Conservation (phyloP, 805 yeast genomes). For the Pichia scutulata region DNA sequence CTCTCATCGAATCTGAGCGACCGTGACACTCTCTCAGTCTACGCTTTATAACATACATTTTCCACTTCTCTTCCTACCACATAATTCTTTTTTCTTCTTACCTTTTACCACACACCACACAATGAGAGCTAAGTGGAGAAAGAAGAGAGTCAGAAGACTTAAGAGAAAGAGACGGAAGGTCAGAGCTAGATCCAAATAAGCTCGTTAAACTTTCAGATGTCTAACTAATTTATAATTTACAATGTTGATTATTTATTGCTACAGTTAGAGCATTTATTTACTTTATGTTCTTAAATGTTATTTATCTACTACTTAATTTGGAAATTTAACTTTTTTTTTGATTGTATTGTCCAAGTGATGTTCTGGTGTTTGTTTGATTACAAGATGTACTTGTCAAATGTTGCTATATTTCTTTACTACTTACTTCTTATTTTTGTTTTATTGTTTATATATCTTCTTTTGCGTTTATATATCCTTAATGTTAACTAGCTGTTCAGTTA, state of each 20-base stretch:
- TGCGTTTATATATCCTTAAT: not conserved
- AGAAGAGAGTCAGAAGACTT: slow-evolving; percentile 99
- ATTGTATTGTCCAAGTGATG: not conserved
- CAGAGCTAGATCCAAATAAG: slow-evolving; percentile 99
- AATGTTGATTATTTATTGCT: not conserved
- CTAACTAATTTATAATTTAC: not conserved
- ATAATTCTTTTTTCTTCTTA: not conserved
- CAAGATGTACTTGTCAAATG: not conserved
- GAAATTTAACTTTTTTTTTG: not conserved
- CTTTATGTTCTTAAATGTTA: not conserved
- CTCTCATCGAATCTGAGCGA: not conserved
- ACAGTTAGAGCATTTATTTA: not conserved
- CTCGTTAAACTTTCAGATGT: slow-evolving; percentile 7
- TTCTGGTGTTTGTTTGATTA: not conserved
- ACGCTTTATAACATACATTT: not conserved
- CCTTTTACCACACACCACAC: slow-evolving; percentile 17
- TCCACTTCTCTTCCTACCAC: not conserved
- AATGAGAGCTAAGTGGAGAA: slow-evolving; percentile 99
- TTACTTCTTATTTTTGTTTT: not conserved
- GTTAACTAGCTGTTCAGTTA: not conserved
- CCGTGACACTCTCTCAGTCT: not conserved
- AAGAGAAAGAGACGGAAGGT: slow-evolving; percentile 99
- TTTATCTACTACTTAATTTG: not conserved
- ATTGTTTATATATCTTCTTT: not conserved
- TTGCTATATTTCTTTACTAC: not conserved